phyloP scores from a whole-genome alignment of 768 basidiomycete species.

The Mycena alexandri region DNA sequence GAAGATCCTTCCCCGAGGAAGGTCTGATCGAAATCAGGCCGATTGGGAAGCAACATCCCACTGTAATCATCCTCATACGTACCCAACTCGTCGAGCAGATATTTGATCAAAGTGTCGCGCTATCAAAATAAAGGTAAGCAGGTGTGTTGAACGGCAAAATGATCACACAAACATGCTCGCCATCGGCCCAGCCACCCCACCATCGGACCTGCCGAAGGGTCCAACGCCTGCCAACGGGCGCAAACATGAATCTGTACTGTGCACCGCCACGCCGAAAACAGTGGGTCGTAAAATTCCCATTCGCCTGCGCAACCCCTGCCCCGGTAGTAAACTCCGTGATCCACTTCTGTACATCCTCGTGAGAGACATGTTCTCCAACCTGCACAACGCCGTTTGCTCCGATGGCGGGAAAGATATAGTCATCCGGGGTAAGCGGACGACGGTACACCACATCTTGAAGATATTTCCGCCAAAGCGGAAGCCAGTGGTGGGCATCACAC shows the following conservation, averaged over 20 bases:
- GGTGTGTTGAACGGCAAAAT: no score
- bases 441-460: constrained; percentile 39
- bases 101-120: constrained; percentile 40
- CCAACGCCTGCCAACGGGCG: constrained; percentile 49
- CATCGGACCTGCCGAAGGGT: constrained; percentile 30
- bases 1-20: constrained; percentile 19
- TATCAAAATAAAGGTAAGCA: not conserved
- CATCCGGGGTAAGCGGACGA: constrained; percentile 38
- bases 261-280: constrained; percentile 50
- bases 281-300: constrained; percentile 45
- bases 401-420: constrained; percentile 51
- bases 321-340: constrained; percentile 43
- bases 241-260: constrained; percentile 52
- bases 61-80: constrained; percentile 25
- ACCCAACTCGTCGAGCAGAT: constrained; percentile 40
- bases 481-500: not conserved
- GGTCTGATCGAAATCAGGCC: not conserved
- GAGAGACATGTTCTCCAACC: constrained; percentile 23
- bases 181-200: no score
- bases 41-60: not conserved
- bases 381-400: constrained; percentile 39
- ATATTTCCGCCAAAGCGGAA: constrained; percentile 16
- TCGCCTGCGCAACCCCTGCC: constrained; percentile 1
- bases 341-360: constrained; percentile 43
- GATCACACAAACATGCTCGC: no score